phyloP scores from a whole-genome alignment of 179 eudicot species.

The Drosera spatulata region DNA sequence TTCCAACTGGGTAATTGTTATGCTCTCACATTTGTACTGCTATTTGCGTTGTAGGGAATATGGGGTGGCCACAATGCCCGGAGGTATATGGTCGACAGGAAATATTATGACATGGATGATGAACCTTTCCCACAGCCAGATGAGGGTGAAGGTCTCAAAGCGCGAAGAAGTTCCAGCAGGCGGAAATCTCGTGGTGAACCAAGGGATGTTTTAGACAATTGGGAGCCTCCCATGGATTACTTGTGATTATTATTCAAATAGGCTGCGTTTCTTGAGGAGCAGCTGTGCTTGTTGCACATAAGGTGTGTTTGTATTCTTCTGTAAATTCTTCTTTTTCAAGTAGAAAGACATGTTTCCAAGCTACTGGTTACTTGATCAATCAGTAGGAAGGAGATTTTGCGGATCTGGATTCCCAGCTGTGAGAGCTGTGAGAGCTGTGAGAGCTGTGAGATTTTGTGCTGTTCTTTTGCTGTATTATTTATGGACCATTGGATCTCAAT shows the following conservation, averaged over 20 bases:
- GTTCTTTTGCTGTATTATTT: too few relatives aligned
- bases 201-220: constrained; percentile 23
- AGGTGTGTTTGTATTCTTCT: too few relatives aligned
- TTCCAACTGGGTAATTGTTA: not conserved
- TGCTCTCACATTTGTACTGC: not conserved
- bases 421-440: too few relatives aligned
- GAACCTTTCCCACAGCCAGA: constrained; percentile 3
- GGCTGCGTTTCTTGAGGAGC: too few relatives aligned
- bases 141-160: constrained; percentile 7
- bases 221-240: constrained; percentile 70
- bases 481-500: too few relatives aligned
- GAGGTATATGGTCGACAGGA: constrained; percentile 14
- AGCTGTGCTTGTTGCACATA: too few relatives aligned
- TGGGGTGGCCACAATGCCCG: constrained; percentile 25
- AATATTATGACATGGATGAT: constrained; percentile 17
- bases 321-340: too few relatives aligned
- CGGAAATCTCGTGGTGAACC: constrained; percentile 11
- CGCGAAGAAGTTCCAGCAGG: constrained; percentile 17
- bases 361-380: too few relatives aligned
- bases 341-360: too few relatives aligned
- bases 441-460: too few relatives aligned
- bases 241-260: constrained; percentile 7
- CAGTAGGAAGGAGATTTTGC: too few relatives aligned
- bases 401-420: too few relatives aligned
- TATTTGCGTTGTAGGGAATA: constrained; percentile 29